A percentile compares a stretch with the other conserved stretches of the same genome.
Conservation (phyloP, 768 basidiomycete genomes). For the Royoungia palumana region DNA sequence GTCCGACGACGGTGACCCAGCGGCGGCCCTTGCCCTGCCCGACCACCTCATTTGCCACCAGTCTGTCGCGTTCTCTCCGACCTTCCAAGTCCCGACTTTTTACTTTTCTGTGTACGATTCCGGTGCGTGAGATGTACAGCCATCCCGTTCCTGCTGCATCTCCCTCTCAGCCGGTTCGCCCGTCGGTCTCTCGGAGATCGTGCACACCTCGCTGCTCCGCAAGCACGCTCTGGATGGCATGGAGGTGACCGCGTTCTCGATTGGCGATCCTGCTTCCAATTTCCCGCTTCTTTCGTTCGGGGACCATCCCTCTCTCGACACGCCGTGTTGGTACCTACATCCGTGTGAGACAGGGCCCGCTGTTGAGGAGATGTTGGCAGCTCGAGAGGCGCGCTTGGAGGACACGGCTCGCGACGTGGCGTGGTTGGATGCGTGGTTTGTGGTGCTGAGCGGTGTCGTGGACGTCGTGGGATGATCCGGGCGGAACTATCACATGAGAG, state of each 20-base stretch:
- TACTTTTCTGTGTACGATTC: constrained; percentile 71
- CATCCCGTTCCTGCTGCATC: constrained; percentile 14
- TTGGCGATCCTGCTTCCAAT: constrained; percentile 46
- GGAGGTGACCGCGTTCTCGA: constrained; percentile 49
- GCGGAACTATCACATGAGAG: neutral
- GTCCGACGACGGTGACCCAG: constrained; percentile 38
- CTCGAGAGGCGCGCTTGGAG: constrained; percentile 18
- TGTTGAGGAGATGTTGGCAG: constrained; percentile 66
- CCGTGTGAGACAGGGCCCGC: constrained; percentile 74
- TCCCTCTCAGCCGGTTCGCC: constrained; percentile 57
- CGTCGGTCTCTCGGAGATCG: constrained; percentile 52
- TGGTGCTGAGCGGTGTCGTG: constrained; percentile 66
- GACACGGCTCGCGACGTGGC: constrained; percentile 15
- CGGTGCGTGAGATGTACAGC: constrained; percentile 48
- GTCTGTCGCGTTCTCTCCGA: constrained; percentile 72
- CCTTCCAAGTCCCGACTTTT: constrained; percentile 79
- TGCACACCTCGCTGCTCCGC: constrained; percentile 60
- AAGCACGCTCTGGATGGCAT: constrained; percentile 41
- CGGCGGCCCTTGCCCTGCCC: constrained; percentile 28
- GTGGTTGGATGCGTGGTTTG: constrained; percentile 77
- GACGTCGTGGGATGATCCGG: constrained; percentile 38
- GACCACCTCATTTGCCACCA: constrained; percentile 51
- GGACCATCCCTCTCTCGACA: constrained; percentile 77
- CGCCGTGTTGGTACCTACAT: constrained; percentile 82
- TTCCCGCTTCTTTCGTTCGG: constrained; percentile 84